Evolutionary conservation across 2,329 filamentous ascomycete species (phyloP).

Genomic region (Colletotrichum higginsianum): DNA sequence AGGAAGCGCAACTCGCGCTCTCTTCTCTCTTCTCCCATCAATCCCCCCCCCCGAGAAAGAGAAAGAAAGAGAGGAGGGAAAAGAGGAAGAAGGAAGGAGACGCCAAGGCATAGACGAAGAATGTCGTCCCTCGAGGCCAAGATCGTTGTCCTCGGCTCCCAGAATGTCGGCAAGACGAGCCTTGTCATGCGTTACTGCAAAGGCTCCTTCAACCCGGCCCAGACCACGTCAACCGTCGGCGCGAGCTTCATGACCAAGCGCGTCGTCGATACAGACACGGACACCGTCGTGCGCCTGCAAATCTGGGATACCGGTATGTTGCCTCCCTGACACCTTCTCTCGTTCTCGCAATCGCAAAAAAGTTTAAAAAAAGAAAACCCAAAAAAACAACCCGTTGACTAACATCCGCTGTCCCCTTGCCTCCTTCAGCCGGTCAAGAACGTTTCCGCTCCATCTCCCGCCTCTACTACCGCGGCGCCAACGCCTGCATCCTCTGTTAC

Average conservation of each 20-base stretch:
- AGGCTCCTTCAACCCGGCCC: constrained; percentile 76
- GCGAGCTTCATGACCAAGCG: constrained; percentile 86
- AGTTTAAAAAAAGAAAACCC: too few species aligned
- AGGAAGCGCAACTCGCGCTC: constrained; percentile 20
- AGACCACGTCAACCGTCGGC: constrained; percentile 80
- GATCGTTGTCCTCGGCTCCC: constrained; percentile 84
- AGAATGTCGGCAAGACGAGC: constrained; percentile 85
- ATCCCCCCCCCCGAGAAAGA: neutral
- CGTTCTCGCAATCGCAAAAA: neutral
- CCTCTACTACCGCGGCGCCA: constrained; percentile 95
- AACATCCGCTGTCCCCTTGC: neutral
- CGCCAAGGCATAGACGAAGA: neutral
- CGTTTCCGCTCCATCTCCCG: constrained; percentile 94
- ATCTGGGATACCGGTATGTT: constrained; percentile 89
- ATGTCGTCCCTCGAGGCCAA: constrained; percentile 82
- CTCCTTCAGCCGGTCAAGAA: constrained; percentile 82
- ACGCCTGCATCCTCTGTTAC: constrained; percentile 95
- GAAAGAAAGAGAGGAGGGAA: neutral
- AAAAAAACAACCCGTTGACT: neutral
- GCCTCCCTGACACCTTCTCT: neutral
- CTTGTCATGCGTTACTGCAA: constrained; percentile 84
- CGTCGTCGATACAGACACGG: constrained; percentile 85
- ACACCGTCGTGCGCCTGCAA: constrained; percentile 90
- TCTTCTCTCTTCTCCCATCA: neutral
- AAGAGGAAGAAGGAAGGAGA: too few species aligned